Conservation (phyloP, 495 filamentous ascomycete species). For the Thermothielavioides terrestris region DNA sequence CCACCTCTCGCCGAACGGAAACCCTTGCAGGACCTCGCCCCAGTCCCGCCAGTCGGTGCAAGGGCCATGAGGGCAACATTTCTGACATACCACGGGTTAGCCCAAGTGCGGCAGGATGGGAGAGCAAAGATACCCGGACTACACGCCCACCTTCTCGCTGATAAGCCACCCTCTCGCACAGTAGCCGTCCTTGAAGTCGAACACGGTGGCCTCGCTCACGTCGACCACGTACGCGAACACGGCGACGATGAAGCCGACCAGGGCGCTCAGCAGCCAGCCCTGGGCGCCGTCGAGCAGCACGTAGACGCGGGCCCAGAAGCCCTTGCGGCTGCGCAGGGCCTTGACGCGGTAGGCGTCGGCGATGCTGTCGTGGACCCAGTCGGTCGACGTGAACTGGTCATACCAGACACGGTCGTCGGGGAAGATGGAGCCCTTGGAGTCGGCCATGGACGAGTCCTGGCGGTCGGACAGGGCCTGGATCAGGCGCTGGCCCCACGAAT, state of each 20-base stretch:
- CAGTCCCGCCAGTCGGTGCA: conserved; percentile 72
- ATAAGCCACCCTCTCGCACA: conserved; percentile 64
- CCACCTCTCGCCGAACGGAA: conserved; percentile 47
- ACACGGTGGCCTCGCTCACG: conserved; percentile 71
- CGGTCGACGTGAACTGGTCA: conserved; percentile 96
- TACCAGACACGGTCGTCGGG: conserved; percentile 93
- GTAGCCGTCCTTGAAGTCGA: conserved; percentile 86
- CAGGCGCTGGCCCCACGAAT: conserved; percentile 51
- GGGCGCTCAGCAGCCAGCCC: conserved; percentile 87
- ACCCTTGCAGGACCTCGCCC: conserved; percentile 55
- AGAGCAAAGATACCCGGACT: too few relatives aligned
- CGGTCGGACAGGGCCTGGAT: conserved; percentile 41
- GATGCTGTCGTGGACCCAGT: conserved; percentile 98
- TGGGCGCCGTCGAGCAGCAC: conserved; percentile 80
- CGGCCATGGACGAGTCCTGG: conserved; percentile 39
- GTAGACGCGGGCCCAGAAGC: conserved; percentile 67
- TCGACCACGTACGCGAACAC: conserved; percentile 83
- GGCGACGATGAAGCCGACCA: conserved; percentile 84
- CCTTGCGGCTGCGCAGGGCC: conserved; percentile 69
- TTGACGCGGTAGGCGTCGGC: conserved; percentile 87
- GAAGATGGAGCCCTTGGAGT: conserved; percentile 52
- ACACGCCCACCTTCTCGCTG: conserved; percentile 52
- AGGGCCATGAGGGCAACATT: conserved; percentile 61
- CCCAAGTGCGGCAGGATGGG: too few relatives aligned
- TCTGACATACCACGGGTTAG: too few relatives aligned